phyloP scores from a whole-genome alignment of 2,329 filamentous ascomycete species.

The Graphilbum sp. region DNA sequence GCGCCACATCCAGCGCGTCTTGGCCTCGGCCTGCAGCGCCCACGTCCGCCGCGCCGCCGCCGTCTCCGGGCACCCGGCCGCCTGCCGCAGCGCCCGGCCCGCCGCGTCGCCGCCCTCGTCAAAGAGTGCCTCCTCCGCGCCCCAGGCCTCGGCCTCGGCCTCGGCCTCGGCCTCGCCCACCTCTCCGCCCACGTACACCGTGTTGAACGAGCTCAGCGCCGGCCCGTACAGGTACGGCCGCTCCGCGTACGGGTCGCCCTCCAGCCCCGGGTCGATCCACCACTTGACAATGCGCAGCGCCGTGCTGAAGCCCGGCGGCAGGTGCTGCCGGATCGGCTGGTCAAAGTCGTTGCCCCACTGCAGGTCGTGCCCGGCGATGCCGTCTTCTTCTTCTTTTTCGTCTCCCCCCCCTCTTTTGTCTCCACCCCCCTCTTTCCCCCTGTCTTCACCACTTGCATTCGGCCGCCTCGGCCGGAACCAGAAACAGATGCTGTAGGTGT shows the following conservation, averaged over 20 bases:
- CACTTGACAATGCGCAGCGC: slow-evolving; percentile 76
- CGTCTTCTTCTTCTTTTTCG: slow-evolving; percentile 11
- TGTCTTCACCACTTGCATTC: too few relatives aligned
- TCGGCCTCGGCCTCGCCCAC: too few relatives aligned
- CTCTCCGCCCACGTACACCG: slow-evolving; percentile 43
- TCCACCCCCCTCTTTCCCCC: neutral
- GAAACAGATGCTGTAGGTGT: slow-evolving; percentile 77
- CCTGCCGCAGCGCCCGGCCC: slow-evolving; percentile 28
- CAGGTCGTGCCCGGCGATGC: slow-evolving; percentile 54
- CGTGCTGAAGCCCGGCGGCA: slow-evolving; percentile 74
- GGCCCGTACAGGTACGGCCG: slow-evolving; percentile 75
- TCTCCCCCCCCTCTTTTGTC: neutral
- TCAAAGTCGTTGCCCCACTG: slow-evolving; percentile 96
- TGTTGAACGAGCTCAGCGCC: slow-evolving; percentile 65
- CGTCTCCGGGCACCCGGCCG: slow-evolving; percentile 31
- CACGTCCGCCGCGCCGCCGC: slow-evolving; percentile 41
- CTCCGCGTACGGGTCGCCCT: slow-evolving; percentile 81
- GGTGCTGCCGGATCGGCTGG: slow-evolving; percentile 65
- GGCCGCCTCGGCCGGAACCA: slow-evolving; percentile 53
- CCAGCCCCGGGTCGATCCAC: slow-evolving; percentile 80
- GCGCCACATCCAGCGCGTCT: slow-evolving; percentile 37
- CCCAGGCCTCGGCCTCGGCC: too few relatives aligned
- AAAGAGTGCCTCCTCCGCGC: too few relatives aligned
- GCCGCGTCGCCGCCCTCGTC: slow-evolving; percentile 49
- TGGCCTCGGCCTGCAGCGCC: slow-evolving; percentile 31